Evolutionary conservation across 768 basidiomycete species (phyloP).

Genomic region (Suillus hirtellus): DNA sequence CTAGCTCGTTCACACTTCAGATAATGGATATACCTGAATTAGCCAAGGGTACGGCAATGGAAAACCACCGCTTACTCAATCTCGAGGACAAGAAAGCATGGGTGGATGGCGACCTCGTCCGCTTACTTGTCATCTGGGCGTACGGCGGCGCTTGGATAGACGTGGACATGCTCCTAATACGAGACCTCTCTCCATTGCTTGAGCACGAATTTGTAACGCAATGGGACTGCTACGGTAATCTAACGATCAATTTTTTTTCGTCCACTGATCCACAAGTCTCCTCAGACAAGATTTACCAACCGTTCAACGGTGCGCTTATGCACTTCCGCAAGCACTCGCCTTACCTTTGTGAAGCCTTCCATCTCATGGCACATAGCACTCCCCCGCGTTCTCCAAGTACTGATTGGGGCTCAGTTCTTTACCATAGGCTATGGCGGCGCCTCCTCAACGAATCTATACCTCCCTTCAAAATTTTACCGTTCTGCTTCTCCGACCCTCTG

Average conservation of each 20-base stretch:
- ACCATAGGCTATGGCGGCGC: constrained; percentile 86
- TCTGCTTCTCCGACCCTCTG: constrained; percentile 90
- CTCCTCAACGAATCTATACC: constrained; percentile 71
- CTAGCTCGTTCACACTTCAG: constrained; percentile 67
- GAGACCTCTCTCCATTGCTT: constrained; percentile 80
- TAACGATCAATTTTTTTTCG: neutral
- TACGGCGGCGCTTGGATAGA: constrained; percentile 96
- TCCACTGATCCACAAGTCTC: constrained; percentile 4
- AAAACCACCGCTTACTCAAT: constrained; percentile 58
- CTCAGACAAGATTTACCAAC: constrained; percentile 68
- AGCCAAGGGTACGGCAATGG: constrained; percentile 75
- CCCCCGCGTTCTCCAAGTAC: constrained; percentile 79
- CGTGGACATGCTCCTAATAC: constrained; percentile 91
- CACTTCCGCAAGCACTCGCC: constrained; percentile 88
- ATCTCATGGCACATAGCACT: constrained; percentile 77
- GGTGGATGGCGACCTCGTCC: constrained; percentile 91
- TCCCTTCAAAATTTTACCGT: constrained; percentile 94
- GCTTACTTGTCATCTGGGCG: constrained; percentile 84
- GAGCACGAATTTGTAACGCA: constrained; percentile 97
- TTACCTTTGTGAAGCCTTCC: constrained; percentile 96
- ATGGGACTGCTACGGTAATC: constrained; percentile 95
- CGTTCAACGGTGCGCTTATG: constrained; percentile 94
- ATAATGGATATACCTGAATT: constrained; percentile 67
- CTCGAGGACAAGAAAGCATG: constrained; percentile 80
- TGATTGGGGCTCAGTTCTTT: constrained; percentile 93